phyloP scores from a whole-genome alignment of 2,329 filamentous ascomycete species.

The Aureobasidium leucospermi region DNA sequence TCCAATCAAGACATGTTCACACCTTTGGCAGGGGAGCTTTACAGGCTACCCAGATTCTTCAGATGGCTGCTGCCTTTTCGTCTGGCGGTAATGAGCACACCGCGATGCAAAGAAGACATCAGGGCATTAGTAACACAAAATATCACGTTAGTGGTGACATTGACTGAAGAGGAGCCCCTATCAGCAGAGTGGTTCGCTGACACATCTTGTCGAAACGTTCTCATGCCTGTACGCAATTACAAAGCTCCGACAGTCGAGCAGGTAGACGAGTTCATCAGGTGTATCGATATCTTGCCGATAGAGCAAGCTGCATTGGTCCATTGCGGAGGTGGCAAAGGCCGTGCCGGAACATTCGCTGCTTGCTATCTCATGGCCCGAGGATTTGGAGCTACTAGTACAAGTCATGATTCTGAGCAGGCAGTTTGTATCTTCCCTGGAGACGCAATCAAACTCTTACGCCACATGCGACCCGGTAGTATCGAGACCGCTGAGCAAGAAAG shows the following conservation, averaged over 20 bases:
- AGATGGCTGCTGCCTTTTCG: conserved; percentile 13
- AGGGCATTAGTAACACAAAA: neutral
- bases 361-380: conserved; percentile 15
- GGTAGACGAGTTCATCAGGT: conserved; percentile 8
- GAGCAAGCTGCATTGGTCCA: conserved; percentile 11
- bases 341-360: conserved; percentile 15
- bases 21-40: neutral
- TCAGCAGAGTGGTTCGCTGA: conserved; percentile 11
- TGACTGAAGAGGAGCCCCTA: conserved; percentile 15
- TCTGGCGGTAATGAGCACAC: conserved; percentile 14
- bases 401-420: neutral
- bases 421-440: neutral
- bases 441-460: conserved; percentile 10
- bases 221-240: conserved; percentile 13
- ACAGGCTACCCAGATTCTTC: conserved; percentile 15
- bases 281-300: neutral
- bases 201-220: conserved; percentile 9
- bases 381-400: neutral
- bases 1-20: neutral
- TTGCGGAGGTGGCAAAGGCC: conserved; percentile 16
- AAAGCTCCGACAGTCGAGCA: conserved; percentile 10
- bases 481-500: conserved; percentile 13
- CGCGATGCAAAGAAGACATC: neutral
- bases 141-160: conserved; percentile 10
- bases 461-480: conserved; percentile 16